Evolutionary conservation across 2,329 filamentous ascomycete genomes (phyloP).

Genomic region (Penicillium sp.): DNA sequence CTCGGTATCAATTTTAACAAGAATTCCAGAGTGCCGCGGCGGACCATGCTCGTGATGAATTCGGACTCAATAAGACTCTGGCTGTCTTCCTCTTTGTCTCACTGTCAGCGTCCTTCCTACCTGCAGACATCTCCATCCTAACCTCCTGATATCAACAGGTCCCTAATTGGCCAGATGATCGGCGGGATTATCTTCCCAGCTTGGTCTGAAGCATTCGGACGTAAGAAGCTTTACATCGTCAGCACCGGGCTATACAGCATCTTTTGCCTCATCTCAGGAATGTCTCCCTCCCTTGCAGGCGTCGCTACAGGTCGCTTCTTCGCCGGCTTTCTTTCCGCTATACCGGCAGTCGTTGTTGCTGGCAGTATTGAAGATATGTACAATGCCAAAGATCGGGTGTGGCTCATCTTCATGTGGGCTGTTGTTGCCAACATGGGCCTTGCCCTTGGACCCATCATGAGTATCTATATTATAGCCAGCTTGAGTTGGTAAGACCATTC

Average conservation of each 20-base stretch:
- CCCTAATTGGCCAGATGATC: conserved; percentile 32
- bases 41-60: conserved; percentile 16
- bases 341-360: conserved; percentile 54
- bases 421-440: conserved; percentile 50
- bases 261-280: conserved; percentile 45
- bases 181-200: conserved; percentile 41
- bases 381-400: conserved; percentile 51
- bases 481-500: conserved; percentile 44
- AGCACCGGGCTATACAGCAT: conserved; percentile 31
- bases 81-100: conserved; percentile 22
- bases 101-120: conserved; percentile 9
- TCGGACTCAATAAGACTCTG: conserved; percentile 12
- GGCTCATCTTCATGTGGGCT: conserved; percentile 54
- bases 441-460: conserved; percentile 51
- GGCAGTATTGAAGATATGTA: conserved; percentile 59
- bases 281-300: conserved; percentile 40
- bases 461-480: conserved; percentile 43
- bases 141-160: neutral
- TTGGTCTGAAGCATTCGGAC: conserved; percentile 43
- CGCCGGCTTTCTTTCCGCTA: conserved; percentile 52
- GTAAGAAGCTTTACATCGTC: conserved; percentile 39
- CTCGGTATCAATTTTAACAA: neutral
- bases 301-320: conserved; percentile 49
- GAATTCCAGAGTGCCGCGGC: conserved; percentile 16
- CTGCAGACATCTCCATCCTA: neutral